Percentiles rank a stretch among this genome's conserved stretches.
Conservation (phyloP, 495 filamentous ascomycete genomes). For the Penicillium steckii region DNA sequence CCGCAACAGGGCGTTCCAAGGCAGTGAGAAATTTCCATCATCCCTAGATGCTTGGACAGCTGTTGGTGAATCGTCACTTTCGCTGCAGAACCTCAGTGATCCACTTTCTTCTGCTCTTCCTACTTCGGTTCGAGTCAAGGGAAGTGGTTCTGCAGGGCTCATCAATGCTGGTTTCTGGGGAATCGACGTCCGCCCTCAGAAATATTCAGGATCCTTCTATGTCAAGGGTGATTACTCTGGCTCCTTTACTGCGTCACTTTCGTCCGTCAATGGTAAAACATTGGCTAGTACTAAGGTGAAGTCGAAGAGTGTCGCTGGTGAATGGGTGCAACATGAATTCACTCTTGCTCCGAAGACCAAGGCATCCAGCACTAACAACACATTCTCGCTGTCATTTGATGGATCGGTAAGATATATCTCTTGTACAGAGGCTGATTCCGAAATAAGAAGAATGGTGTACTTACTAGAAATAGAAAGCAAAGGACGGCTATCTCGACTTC, state of each 20-base stretch:
- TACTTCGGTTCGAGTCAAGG: constrained; percentile 58
- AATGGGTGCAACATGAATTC: constrained; percentile 36
- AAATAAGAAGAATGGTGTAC: neutral
- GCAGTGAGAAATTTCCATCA: constrained; percentile 40
- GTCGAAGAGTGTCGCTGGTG: constrained; percentile 24
- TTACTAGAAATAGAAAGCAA: constrained; percentile 27
- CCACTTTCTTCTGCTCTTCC: constrained; percentile 62
- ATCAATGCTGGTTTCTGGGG: constrained; percentile 64
- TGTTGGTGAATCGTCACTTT: constrained; percentile 49
- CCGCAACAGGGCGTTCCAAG: constrained; percentile 69
- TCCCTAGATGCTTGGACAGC: constrained; percentile 54
- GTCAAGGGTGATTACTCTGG: constrained; percentile 44
- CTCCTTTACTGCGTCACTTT: constrained; percentile 28
- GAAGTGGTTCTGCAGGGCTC: constrained; percentile 47
- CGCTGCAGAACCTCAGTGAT: constrained; percentile 48
- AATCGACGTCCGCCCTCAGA: constrained; percentile 52
- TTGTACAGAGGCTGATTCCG: neutral
- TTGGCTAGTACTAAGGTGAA: constrained; percentile 28
- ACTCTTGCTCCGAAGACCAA: constrained; percentile 31
- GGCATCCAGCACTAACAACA: constrained; percentile 61
- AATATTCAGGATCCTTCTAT: constrained; percentile 59
- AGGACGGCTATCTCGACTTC: constrained; percentile 56
- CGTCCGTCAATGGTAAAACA: constrained; percentile 29
- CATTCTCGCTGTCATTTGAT: constrained; percentile 61
- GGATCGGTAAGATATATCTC: constrained; percentile 33